These are phyloP conservation scores for Russula brevipes DNA, from an alignment of 768 basidiomycete genomes.

Conservation along the genomic window DNA sequence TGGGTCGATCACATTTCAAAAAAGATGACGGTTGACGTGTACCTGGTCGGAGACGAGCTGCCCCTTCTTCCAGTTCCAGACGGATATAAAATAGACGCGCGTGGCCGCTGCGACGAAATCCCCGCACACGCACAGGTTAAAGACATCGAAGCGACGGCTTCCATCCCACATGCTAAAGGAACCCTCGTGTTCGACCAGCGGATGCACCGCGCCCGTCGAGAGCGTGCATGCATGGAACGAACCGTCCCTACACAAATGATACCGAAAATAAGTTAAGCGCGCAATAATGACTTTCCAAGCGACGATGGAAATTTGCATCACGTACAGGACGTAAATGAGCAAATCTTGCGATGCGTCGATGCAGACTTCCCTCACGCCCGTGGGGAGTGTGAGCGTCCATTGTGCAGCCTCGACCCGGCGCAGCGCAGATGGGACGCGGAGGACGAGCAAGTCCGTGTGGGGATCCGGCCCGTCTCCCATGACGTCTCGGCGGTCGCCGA, in stretches of 20 bases:
- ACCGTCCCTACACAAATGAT: background rate
- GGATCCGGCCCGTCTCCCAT: background rate
- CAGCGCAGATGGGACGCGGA: conserved; percentile 7
- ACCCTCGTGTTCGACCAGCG: background rate
- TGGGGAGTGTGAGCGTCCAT: conserved; percentile 5
- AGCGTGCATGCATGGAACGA: conserved; percentile 3
- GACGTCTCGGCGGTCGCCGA: too few species aligned
- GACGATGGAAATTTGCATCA: background rate
- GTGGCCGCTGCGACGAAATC: conserved; percentile 11
- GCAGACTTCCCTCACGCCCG: background rate
- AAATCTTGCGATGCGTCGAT: conserved; percentile 17
- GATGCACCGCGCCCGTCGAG: conserved; percentile 1
- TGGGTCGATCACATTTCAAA: background rate
- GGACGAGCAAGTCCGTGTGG: background rate
- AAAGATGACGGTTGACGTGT: background rate
- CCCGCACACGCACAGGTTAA: background rate
- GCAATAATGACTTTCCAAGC: background rate
- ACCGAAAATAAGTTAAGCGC: background rate
- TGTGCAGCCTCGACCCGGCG: conserved; percentile 10
- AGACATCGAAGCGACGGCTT: background rate
- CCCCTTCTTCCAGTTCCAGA: conserved; percentile 22
- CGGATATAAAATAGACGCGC: conserved; percentile 2
- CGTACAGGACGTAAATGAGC: conserved; percentile 12
- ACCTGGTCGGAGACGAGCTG: conserved; percentile 4
- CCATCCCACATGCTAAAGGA: background rate